Conservation (phyloP, 140 eudicot species). For the Senecio squalidus region DNA sequence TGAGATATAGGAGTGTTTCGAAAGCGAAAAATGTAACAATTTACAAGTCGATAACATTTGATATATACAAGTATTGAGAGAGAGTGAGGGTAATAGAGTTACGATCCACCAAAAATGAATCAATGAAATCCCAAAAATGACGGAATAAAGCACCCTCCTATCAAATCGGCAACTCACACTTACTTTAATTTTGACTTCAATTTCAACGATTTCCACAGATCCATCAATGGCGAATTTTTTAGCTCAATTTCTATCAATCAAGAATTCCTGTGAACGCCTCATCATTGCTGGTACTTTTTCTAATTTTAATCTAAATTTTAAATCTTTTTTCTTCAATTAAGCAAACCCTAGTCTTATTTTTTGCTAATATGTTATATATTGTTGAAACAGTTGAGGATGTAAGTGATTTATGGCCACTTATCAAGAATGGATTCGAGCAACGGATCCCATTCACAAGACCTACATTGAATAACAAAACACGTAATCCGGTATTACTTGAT, state of each 20-base stretch:
- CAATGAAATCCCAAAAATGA: too few relatives aligned
- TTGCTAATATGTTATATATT: background rate
- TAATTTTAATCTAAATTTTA: slow-evolving; percentile 65
- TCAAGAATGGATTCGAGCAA: slow-evolving; percentile 81
- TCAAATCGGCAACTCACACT: too few relatives aligned
- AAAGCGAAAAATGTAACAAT: too few relatives aligned
- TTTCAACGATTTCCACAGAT: too few relatives aligned
- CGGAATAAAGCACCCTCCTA: too few relatives aligned
- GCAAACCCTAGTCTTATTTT: slow-evolving; percentile 20
- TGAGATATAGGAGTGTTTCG: too few relatives aligned
- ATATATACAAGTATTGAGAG: too few relatives aligned
- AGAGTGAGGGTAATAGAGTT: too few relatives aligned
- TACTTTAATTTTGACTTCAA: too few relatives aligned
- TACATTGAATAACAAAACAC: slow-evolving; percentile 86
- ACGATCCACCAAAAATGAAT: too few relatives aligned
- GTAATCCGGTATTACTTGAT: slow-evolving; percentile 74
- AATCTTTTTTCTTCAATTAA: background rate
- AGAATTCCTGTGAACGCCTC: slow-evolving; percentile 57
- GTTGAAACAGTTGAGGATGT: slow-evolving; percentile 83
- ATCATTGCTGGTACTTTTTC: slow-evolving; percentile 90
- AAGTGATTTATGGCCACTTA: slow-evolving; percentile 89
- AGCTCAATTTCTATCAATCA: slow-evolving; percentile 90
- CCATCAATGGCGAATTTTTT: slow-evolving; percentile 74
- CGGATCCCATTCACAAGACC: slow-evolving; percentile 76
- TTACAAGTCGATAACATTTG: too few relatives aligned